Evolutionary conservation across 2,329 filamentous ascomycete species (phyloP), one percentile per base, ranked within the genome.

Genomic region (Tolypocladium tundrense): DNA sequence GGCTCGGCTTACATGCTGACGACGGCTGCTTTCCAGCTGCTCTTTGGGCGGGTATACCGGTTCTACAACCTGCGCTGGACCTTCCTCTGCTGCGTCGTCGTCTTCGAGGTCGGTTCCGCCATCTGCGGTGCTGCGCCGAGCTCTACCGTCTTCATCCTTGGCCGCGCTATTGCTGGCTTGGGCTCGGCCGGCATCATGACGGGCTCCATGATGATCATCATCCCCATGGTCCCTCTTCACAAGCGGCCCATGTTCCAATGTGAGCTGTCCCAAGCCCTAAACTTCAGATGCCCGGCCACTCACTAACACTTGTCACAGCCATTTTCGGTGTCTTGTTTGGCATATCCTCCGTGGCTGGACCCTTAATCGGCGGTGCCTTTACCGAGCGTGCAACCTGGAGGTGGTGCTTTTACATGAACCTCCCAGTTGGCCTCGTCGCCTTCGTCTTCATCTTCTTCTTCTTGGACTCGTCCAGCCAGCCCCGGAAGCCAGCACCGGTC

Each of bases 1-100:
- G 82, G 80, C 6, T 82, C 80, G 42, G 77, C 81, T 1, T 84
- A 85, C 66, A 80, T 85, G 75, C 72, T 86, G 61, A 84, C 82
- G 14, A 81, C 80, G 2, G 77, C 80, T 8, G 79, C 79, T n/a
- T 72, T 69, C 24, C 78, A 82, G 63, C 72, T 81, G 4, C 64
- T 82, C 10, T 83, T 79, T 64, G 80, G 81, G 8, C 73, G 79
- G 43, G 73, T 83, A 43, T 84, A 81, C 66, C 77, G 75, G 60
- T 80, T 80, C 61, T 83, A 81, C 62, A 73, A 77, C 58, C 70
- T 79, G 60, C 78, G 80, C 58, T 75, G 70, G 71, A 67, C 69
- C 1, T 81, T 83, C 57, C 65, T 84, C 19, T 57, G 62, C 7
- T 75, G 72, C 57, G 75, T 83, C n/a, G 57, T 77, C 16, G 59